Base-by-base conservation (phyloP, 192 early-diverging fungal species). In the Dissophora ornata region DNA sequence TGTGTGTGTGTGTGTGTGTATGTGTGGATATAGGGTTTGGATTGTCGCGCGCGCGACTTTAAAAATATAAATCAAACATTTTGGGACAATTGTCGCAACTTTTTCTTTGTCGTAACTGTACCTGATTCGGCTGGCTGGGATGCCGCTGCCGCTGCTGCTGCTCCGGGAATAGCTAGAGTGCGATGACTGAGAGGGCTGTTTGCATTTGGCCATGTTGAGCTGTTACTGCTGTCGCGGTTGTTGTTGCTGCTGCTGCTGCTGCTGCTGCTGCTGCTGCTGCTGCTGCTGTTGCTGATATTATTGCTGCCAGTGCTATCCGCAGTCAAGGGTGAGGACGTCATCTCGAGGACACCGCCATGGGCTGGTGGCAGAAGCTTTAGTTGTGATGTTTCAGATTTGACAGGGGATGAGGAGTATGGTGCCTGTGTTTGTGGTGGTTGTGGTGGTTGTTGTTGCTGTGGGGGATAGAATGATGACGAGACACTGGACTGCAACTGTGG, bases 151-250 rank as follows among this genome's bases (percentile, higher is more conserved):
- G n/a, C n/a, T 11, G 28, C 22, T 4, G 40, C 41, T 29, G 16
- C 26, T 7, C 55, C 33, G 33, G 65, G 55, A 2, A 67, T 45
- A 24, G 33, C 47, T 2, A 67, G 36, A 18, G 56, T 57, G 9
- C 56, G 55, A 50, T 50, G 47, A 29, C 21, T 67, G 24, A 58
- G 46, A 24, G 30, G 18, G 2, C 36, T 28, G 25, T 67, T 55
- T 11, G 65, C 45, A 33, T 67, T 67, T 10, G 8, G 12, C 65
- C 56, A 8, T 57, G 36, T 16, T 21, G 36, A 8, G 34, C 15
- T 16, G 55, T 57, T 38, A 21, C 9, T 60, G 58, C 29, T 15
- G 4, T 16, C 9, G 25, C 42, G 36, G 28, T 30, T 60, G 58
- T 19, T 33, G 42, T 15, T 38, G 8, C 5, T 42, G 32, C 15